Evolutionary conservation across 768 basidiomycete species (phyloP).

Genomic region (Lyophyllum shimeji): DNA sequence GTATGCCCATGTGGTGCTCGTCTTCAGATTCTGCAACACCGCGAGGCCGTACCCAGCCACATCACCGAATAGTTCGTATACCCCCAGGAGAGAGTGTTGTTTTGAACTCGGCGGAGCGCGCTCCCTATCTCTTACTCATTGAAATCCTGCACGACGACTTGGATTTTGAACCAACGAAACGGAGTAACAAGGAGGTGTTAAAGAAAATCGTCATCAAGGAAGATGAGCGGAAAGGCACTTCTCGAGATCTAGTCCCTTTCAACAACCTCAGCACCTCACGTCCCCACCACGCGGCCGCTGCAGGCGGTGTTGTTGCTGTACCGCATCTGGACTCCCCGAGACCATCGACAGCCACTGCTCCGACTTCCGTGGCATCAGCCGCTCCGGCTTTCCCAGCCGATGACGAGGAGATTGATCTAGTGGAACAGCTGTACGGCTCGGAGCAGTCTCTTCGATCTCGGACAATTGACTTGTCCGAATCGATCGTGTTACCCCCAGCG

Average conservation of each 20-base stretch:
- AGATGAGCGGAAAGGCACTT: constrained; percentile 55
- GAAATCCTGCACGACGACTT: constrained; percentile 90
- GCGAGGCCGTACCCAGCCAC: constrained; percentile 53
- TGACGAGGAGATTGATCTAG: constrained; percentile 93
- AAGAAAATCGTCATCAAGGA: constrained; percentile 74
- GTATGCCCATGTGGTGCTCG: constrained; percentile 86
- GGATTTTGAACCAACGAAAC: constrained; percentile 85
- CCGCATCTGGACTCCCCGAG: constrained; percentile 21
- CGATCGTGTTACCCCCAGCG: constrained; percentile 75
- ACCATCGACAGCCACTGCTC: constrained; percentile 17
- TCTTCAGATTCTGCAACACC: constrained; percentile 59
- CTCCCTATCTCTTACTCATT: constrained; percentile 89
- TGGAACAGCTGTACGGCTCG: constrained; percentile 91
- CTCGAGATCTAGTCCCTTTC: constrained; percentile 54
- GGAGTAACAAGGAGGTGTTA: constrained; percentile 83
- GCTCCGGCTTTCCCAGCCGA: constrained; percentile 32
- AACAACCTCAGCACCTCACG: constrained; percentile 21
- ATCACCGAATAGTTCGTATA: constrained; percentile 95
- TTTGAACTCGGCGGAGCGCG: constrained; percentile 94
- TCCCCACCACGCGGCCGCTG: constrained; percentile 22
- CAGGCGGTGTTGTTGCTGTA: constrained; percentile 28
- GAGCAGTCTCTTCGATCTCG: constrained; percentile 70
- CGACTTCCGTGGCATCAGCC: constrained; percentile 22
- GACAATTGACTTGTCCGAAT: constrained; percentile 78
- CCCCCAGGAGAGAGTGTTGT: constrained; percentile 98